Conservation (phyloP, 2,329 filamentous ascomycete species). For the Talaromyces sp. region DNA sequence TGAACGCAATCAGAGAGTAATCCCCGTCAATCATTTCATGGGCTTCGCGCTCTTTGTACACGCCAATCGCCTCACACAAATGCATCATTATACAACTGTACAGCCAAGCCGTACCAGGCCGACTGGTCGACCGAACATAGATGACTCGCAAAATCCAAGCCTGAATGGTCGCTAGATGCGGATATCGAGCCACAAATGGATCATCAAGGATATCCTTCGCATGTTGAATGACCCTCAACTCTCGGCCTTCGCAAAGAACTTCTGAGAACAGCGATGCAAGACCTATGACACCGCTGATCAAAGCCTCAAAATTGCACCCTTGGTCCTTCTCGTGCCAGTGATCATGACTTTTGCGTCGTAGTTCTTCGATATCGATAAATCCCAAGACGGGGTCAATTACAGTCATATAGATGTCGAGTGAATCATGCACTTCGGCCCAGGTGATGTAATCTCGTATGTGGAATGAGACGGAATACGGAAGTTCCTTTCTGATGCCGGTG, state of each 20-base stretch:
- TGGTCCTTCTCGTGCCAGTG: constrained; percentile 29
- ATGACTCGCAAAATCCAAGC: constrained; percentile 51
- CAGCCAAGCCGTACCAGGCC: constrained; percentile 53
- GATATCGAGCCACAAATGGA: constrained; percentile 23
- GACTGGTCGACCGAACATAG: constrained; percentile 49
- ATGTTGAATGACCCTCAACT: constrained; percentile 28
- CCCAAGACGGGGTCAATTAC: constrained; percentile 33
- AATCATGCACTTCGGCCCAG: constrained; percentile 25
- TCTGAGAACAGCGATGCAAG: constrained; percentile 33
- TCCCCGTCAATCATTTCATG: constrained; percentile 19
- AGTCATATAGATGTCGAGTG: constrained; percentile 30
- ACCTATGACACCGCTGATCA: constrained; percentile 31
- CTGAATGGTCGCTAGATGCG: constrained; percentile 27
- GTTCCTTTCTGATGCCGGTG: constrained; percentile 30
- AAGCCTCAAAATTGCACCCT: constrained; percentile 31
- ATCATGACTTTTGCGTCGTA: constrained; percentile 24
- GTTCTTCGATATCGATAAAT: constrained; percentile 28
- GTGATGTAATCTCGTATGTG: constrained; percentile 26
- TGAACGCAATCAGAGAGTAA: constrained; percentile 12
- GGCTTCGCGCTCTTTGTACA: constrained; percentile 23
- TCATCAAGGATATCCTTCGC: constrained; percentile 47
- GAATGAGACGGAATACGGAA: constrained; percentile 22
- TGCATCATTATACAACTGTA: constrained; percentile 55
- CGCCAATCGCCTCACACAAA: constrained; percentile 48
- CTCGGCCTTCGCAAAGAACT: constrained; percentile 22